Evolutionary conservation across 139 green algal species (phyloP), one percentile per base, ranked within the genome.

Genomic region (Yamagishiella unicocca): DNA sequence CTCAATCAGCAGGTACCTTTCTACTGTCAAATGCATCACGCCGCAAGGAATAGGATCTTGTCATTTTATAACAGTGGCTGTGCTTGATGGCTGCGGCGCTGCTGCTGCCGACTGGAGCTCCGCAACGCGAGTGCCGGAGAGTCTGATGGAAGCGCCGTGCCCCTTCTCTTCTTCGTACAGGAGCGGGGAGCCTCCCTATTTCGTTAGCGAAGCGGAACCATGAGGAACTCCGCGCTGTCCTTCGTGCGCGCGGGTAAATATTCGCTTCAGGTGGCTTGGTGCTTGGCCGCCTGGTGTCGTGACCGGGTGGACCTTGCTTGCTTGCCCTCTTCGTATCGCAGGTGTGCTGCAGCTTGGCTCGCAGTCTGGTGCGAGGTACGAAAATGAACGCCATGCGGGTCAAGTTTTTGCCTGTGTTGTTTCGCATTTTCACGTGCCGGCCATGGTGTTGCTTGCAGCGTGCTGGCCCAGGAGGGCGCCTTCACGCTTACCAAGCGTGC

Each of bases 291-390:
- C 77, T 53, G n/a, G 80, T 86, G 62, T 67, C 42, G 61, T 78
- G 80, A 85, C 61, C 31, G 3, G 14, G 27, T 7, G 12, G 14
- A 53, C 43, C 22, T 40, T 82, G 14, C 17, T 31, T 82, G 31
- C 54, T 40, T 35, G 10, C 4, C 43, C 29, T 29, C 43, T 37
- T 31, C 42, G 12, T 7, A 7, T 25, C 38, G 64, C 80, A 86
- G 80, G 80, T 43, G 62, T 86, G 80, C 55, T 85, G 58, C 55
- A 84, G 58, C 64, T 86, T 40, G 64, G 80, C 45, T 86, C 80
- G 21, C 40, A 77, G 43, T 33, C 78, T 24, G 78, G 61, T 27
- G 19, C 40, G 37, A 78, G 80, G 80, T 86, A 86, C 8, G 80
- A 22, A 43, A 22, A 25, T 37, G 27, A n/a, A 14, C 31, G 8